Base-by-base conservation (phyloP, 2,329 filamentous ascomycete genomes). In the Colletotrichum plurivorum region DNA sequence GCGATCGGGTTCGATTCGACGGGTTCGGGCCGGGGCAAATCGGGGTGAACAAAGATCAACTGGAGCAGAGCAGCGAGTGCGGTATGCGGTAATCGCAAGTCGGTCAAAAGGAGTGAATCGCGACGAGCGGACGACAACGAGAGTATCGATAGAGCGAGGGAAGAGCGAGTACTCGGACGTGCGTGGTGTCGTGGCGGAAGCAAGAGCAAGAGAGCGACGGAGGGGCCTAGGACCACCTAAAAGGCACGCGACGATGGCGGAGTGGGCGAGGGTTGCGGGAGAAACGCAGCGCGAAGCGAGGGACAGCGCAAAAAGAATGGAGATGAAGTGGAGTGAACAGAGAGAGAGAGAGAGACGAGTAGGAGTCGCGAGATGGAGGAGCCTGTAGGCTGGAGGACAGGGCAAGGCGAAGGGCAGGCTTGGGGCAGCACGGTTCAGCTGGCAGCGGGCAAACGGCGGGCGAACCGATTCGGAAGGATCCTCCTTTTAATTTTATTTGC, bases 401-500 rank as follows among this genome's bases (percentile, higher is more conserved):
- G 31, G 10, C 31, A 36, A 36, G 31, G 31, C 10, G 31, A 31
- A 57, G 59, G 59, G 45, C 52, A 20, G 61, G 22, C 22, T 22
- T 22, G 20, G 59, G 59, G 45, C 52, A 20, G 61, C 66, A 66
- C 66, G 66, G 61, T 53, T 54, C 65, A 53, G 27, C 18, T 43
- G 55, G 31, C 39, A 41, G 43, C 51, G 54, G 16, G 48, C 61
- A 48, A 15, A 13, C 41, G 46, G 31, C 20, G 58, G 60, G 54
- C 43, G 66, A 43, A 65, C 66, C 31, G 60, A 69, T 69, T 65
- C 54, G 66, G 61, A 58, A 69, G 55, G 66, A 69, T 69, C 55
- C 66, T 69, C 66, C 66, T 66, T 69, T 69, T 69, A 69, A 66
- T 69, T 69, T 66, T n/a, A 55, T 66, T 69, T 60, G 62, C 49